Conservation (phyloP, 1,139 yeast species). For the Scheffersomyces cryptocercus region DNA sequence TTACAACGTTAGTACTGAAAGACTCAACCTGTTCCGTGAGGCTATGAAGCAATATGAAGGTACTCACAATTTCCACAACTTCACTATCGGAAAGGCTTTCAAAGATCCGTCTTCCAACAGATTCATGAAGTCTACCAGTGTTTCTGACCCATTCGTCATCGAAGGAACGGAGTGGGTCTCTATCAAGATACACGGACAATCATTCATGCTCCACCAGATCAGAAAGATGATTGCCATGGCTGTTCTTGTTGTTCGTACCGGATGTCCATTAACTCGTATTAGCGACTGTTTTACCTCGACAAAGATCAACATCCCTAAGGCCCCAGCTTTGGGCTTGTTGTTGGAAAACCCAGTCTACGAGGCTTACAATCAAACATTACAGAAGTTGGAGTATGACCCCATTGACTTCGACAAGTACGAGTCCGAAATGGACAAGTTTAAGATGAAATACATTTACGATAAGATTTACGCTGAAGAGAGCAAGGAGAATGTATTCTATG, state of each 20-base stretch:
- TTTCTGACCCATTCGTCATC: conserved; percentile 89
- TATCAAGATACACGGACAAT: conserved; percentile 95
- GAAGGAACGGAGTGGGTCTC: conserved; percentile 96
- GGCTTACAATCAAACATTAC: conserved; percentile 71
- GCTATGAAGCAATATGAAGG: conserved; percentile 80
- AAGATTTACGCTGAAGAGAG: conserved; percentile 89
- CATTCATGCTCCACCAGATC: conserved; percentile 97
- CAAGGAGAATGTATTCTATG: conserved; percentile 82
- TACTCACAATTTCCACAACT: conserved; percentile 92
- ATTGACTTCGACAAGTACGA: conserved; percentile 70
- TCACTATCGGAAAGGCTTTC: conserved; percentile 85
- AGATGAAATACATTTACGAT: conserved; percentile 85
- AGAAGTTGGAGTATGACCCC: conserved; percentile 76
- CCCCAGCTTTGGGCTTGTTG: conserved; percentile 91
- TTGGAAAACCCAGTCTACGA: conserved; percentile 92
- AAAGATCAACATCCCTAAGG: conserved; percentile 90
- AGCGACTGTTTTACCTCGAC: conserved; percentile 73
- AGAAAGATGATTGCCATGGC: conserved; percentile 99
- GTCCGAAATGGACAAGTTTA: conserved; percentile 78
- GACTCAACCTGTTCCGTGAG: conserved; percentile 62
- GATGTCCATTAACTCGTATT: conserved; percentile 77
- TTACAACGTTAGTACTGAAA: conserved; percentile 62
- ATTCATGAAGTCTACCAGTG: conserved; percentile 75
- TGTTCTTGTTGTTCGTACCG: conserved; percentile 77
- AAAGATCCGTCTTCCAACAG: conserved; percentile 85